Evolutionary conservation across 768 basidiomycete genomes (phyloP), one percentile per base, ranked within the genome.

Genomic region (Paxillus ammoniavirescens): DNA sequence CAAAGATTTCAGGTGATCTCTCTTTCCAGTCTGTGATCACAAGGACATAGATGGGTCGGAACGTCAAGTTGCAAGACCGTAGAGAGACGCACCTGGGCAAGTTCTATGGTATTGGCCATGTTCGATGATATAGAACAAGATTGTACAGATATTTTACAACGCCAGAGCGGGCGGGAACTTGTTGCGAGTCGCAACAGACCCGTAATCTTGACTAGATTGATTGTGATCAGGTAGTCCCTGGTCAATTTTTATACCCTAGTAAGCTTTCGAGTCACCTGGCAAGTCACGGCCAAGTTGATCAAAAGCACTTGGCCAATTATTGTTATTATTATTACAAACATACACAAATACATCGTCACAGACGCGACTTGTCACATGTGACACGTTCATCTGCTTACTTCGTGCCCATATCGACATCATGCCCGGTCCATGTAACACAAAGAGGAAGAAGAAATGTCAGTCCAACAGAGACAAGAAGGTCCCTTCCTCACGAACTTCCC

Each of bases 1-100:
- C 53, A 98, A 75, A 18, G 79, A 77, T 65, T 82, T 87, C 49
- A 99, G 73, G 62, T 86, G 76, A 75, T 99, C 97, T 68, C 97
- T 83, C 71, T 98, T 99, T 64, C 81, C 91, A 14, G 96, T 98
- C 93, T 98, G 71, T 50, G 9, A 10, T 51, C 12, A 12, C 21
- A 43, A 47, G 41, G 59, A 53, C 59, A 54, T 26, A 35, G 52
- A 12, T n/a, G 14, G n/a, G 47, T 31, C 38, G 21, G 49, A 13
- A 23, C 26, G 45, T n/a, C 45, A 31, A 28, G 26, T 15, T 3
- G 14, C 13, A 40, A 49, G 18, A 26, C n/a, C 28, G 23, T 8
- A 49, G 46, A 21, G 2, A 63, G 38, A 45, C 68, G 45, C 52
- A 81, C 84, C 76, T 85, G 83, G 12, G 81, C 79, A 28, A 86